Evolutionary conservation across 768 basidiomycete species (phyloP).

Genomic region (Pluteus cervinus): DNA sequence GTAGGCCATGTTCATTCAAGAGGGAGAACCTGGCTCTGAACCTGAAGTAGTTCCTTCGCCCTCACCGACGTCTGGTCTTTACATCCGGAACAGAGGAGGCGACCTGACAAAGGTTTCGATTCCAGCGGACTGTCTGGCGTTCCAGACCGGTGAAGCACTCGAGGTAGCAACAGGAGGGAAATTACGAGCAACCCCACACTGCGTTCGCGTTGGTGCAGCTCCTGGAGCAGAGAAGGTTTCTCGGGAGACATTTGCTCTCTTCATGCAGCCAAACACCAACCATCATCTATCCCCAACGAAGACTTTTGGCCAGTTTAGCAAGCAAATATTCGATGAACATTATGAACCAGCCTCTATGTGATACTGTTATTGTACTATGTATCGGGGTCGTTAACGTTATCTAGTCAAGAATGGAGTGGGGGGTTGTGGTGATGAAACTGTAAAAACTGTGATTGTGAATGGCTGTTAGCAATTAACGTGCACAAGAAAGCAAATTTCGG

Average conservation of each 20-base stretch:
- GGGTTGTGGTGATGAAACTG: no score
- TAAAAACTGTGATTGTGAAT: no score
- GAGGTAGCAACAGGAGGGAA: slow-evolving; percentile 79
- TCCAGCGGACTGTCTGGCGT: slow-evolving; percentile 80
- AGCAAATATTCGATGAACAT: slow-evolving; percentile 65
- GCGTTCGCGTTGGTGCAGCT: slow-evolving; percentile 68
- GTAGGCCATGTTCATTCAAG: slow-evolving; percentile 80
- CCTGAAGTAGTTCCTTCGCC: slow-evolving; percentile 57
- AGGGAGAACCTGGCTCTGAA: slow-evolving; percentile 28
- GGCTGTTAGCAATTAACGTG: no score
- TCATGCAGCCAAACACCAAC: slow-evolving; percentile 85
- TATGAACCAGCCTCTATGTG: slow-evolving; percentile 28
- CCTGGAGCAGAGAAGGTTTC: slow-evolving; percentile 43
- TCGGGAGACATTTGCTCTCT: slow-evolving; percentile 85
- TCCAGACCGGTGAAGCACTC: slow-evolving; percentile 96
- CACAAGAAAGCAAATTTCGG: slow-evolving; percentile 1
- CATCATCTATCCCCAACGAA: slow-evolving; percentile 61
- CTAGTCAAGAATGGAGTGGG: no score
- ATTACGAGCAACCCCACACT: slow-evolving; percentile 91
- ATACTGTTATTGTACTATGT: slow-evolving; percentile 14
- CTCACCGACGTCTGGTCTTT: slow-evolving; percentile 76
- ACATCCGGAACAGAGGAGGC: slow-evolving; percentile 83
- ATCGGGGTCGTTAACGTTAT: slow-evolving; percentile 3
- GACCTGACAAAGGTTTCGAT: slow-evolving; percentile 80
- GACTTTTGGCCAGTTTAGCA: slow-evolving; percentile 90